phyloP scores from a whole-genome alignment of 768 basidiomycete genomes.

The Vararia minispora region DNA sequence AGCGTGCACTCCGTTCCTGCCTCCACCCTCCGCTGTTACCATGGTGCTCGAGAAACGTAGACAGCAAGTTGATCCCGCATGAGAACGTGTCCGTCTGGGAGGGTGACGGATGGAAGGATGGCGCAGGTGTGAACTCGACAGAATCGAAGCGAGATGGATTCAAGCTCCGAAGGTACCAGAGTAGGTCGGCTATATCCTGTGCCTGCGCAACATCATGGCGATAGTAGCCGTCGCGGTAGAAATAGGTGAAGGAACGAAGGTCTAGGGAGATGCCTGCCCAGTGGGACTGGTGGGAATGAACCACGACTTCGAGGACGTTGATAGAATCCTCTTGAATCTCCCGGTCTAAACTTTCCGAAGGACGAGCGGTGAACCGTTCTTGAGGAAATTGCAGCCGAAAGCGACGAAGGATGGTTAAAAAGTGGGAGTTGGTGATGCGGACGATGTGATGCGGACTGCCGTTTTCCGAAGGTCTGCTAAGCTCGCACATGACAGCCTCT shows the following conservation, averaged over 20 bases:
- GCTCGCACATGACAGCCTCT: no score
- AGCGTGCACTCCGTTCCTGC: neutral
- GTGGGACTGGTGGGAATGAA: constrained; percentile 2
- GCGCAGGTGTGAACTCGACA: neutral
- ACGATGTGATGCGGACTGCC: no score
- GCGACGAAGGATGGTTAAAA: neutral
- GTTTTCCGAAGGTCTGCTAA: no score
- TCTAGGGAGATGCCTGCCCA: constrained; percentile 6
- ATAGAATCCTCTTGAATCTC: neutral
- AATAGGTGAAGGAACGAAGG: neutral
- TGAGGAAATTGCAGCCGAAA: neutral
- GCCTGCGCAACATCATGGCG: neutral
- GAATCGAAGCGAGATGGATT: neutral
- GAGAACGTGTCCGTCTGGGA: neutral
- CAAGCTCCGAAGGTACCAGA: neutral
- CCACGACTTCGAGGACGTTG: constrained; percentile 3
- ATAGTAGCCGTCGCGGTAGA: constrained; percentile 5
- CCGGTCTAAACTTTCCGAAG: neutral
- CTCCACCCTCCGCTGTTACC: neutral
- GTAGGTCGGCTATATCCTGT: neutral
- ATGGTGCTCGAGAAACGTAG: neutral
- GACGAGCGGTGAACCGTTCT: neutral
- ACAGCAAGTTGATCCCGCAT: neutral
- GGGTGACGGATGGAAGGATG: neutral
- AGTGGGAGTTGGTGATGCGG: neutral